These are phyloP conservation scores for Helminthosporium solani DNA, from an alignment of 2,329 filamentous ascomycete genomes.

Conservation along the genomic window DNA sequence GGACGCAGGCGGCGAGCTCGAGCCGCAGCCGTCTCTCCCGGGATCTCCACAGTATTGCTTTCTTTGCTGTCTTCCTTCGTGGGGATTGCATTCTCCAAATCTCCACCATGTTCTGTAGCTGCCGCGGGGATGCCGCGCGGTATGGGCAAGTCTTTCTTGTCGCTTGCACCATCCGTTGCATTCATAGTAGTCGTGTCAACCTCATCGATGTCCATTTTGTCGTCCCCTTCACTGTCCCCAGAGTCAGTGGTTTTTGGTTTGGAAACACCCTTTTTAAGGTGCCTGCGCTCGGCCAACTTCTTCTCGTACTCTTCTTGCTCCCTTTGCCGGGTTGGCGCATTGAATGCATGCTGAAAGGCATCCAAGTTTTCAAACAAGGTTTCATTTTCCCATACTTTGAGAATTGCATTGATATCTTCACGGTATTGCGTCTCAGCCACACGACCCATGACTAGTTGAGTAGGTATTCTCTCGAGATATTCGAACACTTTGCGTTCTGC, in stretches of 20 bases:
- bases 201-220: constrained; percentile 21
- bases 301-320: constrained; percentile 64
- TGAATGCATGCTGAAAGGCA: constrained; percentile 32
- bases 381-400: constrained; percentile 38
- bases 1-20: constrained; percentile 37
- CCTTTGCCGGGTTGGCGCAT: constrained; percentile 42
- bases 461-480: constrained; percentile 70
- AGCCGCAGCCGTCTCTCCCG: constrained; percentile 39
- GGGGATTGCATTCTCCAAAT: background rate
- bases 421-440: constrained; percentile 64
- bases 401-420: constrained; percentile 34
- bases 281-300: constrained; percentile 56
- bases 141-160: background rate
- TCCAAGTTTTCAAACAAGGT: constrained; percentile 35
- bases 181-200: constrained; percentile 7
- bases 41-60: constrained; percentile 12
- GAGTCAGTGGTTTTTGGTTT: constrained; percentile 12
- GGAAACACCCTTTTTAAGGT: constrained; percentile 17
- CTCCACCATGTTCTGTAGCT: background rate
- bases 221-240: constrained; percentile 16
- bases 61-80: background rate
- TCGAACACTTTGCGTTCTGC: constrained; percentile 70
- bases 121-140: background rate
- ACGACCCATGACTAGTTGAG: constrained; percentile 74
- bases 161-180: constrained; percentile 8